A percentile compares a stretch with the other conserved stretches of the same genome.
These are phyloP conservation scores for Ceratonia siliqua DNA, from an alignment of 306 rosid species.

Conservation along the genomic window DNA sequence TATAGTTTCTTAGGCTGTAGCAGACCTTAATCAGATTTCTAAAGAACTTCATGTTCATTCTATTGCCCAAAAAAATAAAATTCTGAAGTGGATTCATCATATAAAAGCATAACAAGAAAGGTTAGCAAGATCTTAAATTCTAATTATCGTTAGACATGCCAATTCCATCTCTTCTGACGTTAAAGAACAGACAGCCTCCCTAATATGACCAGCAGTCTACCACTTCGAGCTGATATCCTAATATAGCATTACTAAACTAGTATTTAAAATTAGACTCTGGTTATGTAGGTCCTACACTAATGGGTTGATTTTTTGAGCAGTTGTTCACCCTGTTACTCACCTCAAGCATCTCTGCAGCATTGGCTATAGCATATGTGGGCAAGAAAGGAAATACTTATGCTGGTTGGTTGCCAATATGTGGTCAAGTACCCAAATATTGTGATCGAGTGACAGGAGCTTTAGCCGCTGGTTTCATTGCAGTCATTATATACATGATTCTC, in stretches of 20 bases:
- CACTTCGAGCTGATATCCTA: background rate
- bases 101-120: background rate
- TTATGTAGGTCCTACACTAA: background rate
- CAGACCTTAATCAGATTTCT: background rate
- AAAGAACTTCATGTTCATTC: background rate
- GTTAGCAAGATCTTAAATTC: background rate
- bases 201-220: background rate
- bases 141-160: background rate
- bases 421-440: slow-evolving; percentile 62
- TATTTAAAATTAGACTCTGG: background rate
- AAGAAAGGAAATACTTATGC: slow-evolving; percentile 71
- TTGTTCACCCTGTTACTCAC: slow-evolving; percentile 53
- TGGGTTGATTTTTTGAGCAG: slow-evolving; percentile 43
- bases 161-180: background rate
- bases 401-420: slow-evolving; percentile 82
- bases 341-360: slow-evolving; percentile 71
- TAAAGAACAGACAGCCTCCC: background rate
- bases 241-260: too few species aligned
- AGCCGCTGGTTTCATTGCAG: slow-evolving; percentile 46
- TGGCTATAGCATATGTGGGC: slow-evolving; percentile 73
- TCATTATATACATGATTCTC: slow-evolving; percentile 46
- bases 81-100: background rate
- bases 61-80: too few species aligned
- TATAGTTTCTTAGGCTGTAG: background rate
- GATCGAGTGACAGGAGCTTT: slow-evolving; percentile 62